Evolutionary conservation across 179 eudicot genomes (phyloP).

Genomic region (Beta lomatogona): DNA sequence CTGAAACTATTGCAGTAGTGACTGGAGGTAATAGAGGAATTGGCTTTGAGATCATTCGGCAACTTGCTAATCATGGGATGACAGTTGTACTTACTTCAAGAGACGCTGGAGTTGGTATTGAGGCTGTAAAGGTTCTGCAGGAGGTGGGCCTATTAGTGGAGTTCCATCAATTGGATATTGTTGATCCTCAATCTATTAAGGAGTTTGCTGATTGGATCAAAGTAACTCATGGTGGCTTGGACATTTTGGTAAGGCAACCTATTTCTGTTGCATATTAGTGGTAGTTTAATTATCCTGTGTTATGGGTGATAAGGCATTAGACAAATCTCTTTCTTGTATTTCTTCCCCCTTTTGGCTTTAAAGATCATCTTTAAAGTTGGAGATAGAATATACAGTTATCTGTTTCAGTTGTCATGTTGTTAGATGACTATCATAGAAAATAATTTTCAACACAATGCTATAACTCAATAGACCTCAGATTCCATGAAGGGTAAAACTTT

Average conservation of each 20-base stretch:
- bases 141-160: slow-evolving; percentile 75
- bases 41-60: slow-evolving; percentile 86
- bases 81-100: slow-evolving; percentile 83
- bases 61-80: slow-evolving; percentile 77
- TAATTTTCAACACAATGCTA: neutral
- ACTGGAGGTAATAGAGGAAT: slow-evolving; percentile 97
- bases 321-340: too few relatives aligned
- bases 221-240: slow-evolving; percentile 68
- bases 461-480: neutral
- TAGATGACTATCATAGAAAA: neutral
- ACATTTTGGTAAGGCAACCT: slow-evolving; percentile 62
- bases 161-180: slow-evolving; percentile 86
- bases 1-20: slow-evolving; percentile 82
- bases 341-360: neutral
- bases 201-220: slow-evolving; percentile 64
- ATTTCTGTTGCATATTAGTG: neutral
- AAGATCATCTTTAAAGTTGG: neutral
- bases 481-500: neutral
- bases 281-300: neutral
- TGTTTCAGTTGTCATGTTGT: neutral
- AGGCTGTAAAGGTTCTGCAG: slow-evolving; percentile 80
- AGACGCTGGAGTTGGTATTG: slow-evolving; percentile 74
- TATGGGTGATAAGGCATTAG: neutral
- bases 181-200: slow-evolving; percentile 59
- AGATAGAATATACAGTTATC: neutral